Conservation (phyloP, 345 rosid genomes). For the Gynandropsis gynandra region DNA sequence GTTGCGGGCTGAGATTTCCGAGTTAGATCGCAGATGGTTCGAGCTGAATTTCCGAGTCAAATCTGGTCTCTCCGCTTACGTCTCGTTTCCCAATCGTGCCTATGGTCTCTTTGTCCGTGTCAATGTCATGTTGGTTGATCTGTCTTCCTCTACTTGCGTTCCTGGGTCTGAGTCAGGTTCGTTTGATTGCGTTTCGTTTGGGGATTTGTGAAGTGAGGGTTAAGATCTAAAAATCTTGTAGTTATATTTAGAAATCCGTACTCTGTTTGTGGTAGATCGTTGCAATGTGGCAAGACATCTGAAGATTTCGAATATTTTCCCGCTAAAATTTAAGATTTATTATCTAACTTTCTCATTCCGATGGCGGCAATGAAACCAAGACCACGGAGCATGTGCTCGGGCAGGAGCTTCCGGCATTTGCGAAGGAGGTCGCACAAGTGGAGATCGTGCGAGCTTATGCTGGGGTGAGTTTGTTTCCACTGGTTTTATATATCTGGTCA, state of each 20-base stretch:
- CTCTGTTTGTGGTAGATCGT: background rate
- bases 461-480: slow-evolving; percentile 37
- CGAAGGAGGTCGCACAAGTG: slow-evolving; percentile 85
- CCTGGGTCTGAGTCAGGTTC: slow-evolving; percentile 41
- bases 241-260: background rate
- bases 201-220: background rate
- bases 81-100: slow-evolving; percentile 57
- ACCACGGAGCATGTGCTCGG: slow-evolving; percentile 40
- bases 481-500: slow-evolving; percentile 53
- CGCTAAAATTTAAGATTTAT: background rate
- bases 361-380: slow-evolving; percentile 33
- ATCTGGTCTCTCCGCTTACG: slow-evolving; percentile 44
- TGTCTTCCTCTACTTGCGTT: slow-evolving; percentile 37
- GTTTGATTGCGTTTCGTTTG: slow-evolving; percentile 1
- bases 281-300: slow-evolving; percentile 10
- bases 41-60: slow-evolving; percentile 51
- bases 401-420: slow-evolving; percentile 70
- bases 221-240: background rate
- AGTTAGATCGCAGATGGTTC: slow-evolving; percentile 45
- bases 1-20: slow-evolving; percentile 47
- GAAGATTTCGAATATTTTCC: background rate
- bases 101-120: slow-evolving; percentile 32
- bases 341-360: slow-evolving; percentile 15
- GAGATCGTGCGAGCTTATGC: slow-evolving; percentile 79
- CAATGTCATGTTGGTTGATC: slow-evolving; percentile 42